These are phyloP conservation scores for Amaranthus cruentus DNA, from an alignment of 148 eudicot species.

Conservation along the genomic window DNA sequence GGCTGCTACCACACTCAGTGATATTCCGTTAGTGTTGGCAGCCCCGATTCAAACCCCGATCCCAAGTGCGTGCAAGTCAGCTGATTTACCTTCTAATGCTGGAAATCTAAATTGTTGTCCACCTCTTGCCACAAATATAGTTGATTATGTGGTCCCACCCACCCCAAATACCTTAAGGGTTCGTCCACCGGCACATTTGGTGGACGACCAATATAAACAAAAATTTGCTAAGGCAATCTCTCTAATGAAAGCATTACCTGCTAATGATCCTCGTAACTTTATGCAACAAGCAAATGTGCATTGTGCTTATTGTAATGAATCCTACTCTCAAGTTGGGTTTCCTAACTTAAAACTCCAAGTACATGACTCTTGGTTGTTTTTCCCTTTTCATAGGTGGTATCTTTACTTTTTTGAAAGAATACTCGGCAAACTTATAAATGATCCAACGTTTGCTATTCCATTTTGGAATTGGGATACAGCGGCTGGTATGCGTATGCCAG, in stretches of 20 bases:
- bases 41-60: constrained; percentile 51
- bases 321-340: constrained; percentile 67
- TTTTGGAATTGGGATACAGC: constrained; percentile 84
- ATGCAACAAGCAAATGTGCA: constrained; percentile 74
- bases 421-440: constrained; percentile 50
- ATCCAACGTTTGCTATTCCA: constrained; percentile 72
- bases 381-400: constrained; percentile 72
- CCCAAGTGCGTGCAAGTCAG: constrained; percentile 42
- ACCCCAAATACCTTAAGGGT: constrained; percentile 30
- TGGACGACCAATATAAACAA: constrained; percentile 33
- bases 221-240: constrained; percentile 49
- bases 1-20: constrained; percentile 23
- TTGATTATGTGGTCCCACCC: constrained; percentile 37
- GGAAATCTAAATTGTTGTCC: constrained; percentile 60
- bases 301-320: constrained; percentile 79
- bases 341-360: constrained; percentile 59
- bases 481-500: constrained; percentile 54
- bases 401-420: constrained; percentile 71
- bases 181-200: constrained; percentile 66
- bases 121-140: constrained; percentile 30
- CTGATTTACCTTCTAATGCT: constrained; percentile 37
- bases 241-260: constrained; percentile 65
- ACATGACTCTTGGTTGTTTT: constrained; percentile 70
- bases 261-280: constrained; percentile 61
- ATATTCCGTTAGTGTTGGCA: constrained; percentile 28